These are phyloP conservation scores for Chaetomium fimeti DNA, from an alignment of 495 filamentous ascomycete species.

Conservation along the genomic window DNA sequence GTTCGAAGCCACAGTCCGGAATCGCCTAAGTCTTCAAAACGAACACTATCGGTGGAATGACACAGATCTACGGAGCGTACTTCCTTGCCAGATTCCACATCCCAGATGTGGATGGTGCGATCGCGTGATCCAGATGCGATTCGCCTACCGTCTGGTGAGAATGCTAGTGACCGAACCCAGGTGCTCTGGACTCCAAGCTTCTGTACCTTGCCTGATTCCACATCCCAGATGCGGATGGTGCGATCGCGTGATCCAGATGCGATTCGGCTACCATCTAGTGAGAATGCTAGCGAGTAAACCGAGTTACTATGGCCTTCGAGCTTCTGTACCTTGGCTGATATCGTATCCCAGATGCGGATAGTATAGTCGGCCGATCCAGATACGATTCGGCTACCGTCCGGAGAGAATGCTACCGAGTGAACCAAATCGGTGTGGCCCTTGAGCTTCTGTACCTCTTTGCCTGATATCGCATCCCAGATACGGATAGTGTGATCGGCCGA, in stretches of 20 bases:
- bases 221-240: not conserved
- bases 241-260: not conserved
- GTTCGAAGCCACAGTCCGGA: no score
- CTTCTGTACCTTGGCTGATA: not conserved
- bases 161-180: not conserved
- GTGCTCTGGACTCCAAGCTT: not conserved
- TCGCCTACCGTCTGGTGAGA: not conserved
- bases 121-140: not conserved
- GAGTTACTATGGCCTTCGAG: not conserved
- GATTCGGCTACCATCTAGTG: not conserved
- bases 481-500: no score
- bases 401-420: not conserved
- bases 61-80: not conserved
- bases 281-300: not conserved
- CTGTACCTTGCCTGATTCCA: not conserved
- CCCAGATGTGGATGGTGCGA: not conserved
- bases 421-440: not conserved
- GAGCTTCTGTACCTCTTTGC: not conserved
- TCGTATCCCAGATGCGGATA: not conserved
- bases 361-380: not conserved
- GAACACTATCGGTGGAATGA: no score
- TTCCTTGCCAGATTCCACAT: not conserved
- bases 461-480: not conserved
- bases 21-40: no score
- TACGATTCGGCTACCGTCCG: not conserved